phyloP scores from a whole-genome alignment of 2,329 filamentous ascomycete species.

The Ophiostoma fasciatum region DNA sequence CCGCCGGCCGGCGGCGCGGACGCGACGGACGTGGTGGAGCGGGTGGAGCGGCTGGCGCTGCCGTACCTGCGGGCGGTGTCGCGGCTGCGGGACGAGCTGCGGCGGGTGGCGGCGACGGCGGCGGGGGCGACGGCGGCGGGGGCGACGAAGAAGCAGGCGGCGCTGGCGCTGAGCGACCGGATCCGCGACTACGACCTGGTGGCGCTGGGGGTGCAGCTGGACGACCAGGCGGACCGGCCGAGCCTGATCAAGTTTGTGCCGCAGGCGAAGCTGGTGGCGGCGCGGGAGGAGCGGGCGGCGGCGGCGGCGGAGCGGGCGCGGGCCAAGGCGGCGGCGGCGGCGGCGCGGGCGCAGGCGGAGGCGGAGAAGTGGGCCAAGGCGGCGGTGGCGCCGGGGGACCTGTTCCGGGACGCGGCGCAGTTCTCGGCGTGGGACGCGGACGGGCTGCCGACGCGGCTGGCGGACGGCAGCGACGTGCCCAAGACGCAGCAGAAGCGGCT shows the following conservation, averaged over 20 bases:
- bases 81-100: slow-evolving; percentile 22
- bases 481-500: slow-evolving; percentile 52
- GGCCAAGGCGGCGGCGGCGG: slow-evolving; percentile 25
- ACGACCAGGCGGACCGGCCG: slow-evolving; percentile 43
- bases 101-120: slow-evolving; percentile 16
- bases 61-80: slow-evolving; percentile 43
- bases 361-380: slow-evolving; percentile 14
- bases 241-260: slow-evolving; percentile 52
- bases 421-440: slow-evolving; percentile 52
- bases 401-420: slow-evolving; percentile 30
- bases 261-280: slow-evolving; percentile 33
- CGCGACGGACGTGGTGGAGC: background rate
- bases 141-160: slow-evolving; percentile 14
- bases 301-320: slow-evolving; percentile 35
- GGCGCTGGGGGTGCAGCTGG: slow-evolving; percentile 53
- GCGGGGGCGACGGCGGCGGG: background rate
- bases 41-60: slow-evolving; percentile 25
- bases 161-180: slow-evolving; percentile 46
- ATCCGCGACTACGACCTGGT: slow-evolving; percentile 52
- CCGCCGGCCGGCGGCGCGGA: background rate
- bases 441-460: slow-evolving; percentile 46
- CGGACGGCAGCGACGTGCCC: slow-evolving; percentile 46
- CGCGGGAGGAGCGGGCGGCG: slow-evolving; percentile 37
- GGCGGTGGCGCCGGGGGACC: slow-evolving; percentile 16
- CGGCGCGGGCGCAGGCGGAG: slow-evolving; percentile 23